Evolutionary conservation across 441 rosid species (phyloP), one percentile per base, ranked within the genome.

Genomic region (Populus hybrid): DNA sequence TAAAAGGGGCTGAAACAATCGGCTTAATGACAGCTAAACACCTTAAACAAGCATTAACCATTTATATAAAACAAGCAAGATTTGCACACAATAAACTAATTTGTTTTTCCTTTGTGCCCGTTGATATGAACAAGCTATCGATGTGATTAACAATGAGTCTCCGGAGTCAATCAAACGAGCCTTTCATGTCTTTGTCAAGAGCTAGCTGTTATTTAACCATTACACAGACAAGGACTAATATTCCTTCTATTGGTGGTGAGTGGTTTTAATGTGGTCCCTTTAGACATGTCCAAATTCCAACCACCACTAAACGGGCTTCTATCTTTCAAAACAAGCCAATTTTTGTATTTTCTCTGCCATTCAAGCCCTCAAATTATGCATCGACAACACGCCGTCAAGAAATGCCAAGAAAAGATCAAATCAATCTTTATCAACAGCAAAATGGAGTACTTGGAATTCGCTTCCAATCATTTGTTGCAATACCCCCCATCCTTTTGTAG

Each of bases 131-230:
- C 12, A 73, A 69, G 7, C 61, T 36, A 68, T 26, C 14, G 50
- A 53, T 46, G 32, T n/a, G 21, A 72, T 38, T 42, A 1, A 36
- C 40, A 32, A n/a, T 21, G 42, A 8, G 53, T 46, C 14, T 12
- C 59, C 70, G 34, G 21, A 77, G 69, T 78, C 77, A 71, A 75
- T 79, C 79, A 46, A 69, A 77, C 72, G 57, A 72, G 38, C 72
- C 67, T 14, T 77, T 65, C 30, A 61, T 69, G 88, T 82, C 85
- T 69, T 69, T 18, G 57, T 83, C 84, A 79, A 70, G 75, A 28
- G 80, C 82, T 85, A 84, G 86, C 92, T 83, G 89, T 86, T 87
- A 40, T 75, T 79, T 23, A 84, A 79, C 83, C 75, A 80, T 82
- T 79, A 76, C 78, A 75, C 77, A 64, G 75, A 85, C 79, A 75